Evolutionary conservation across 805 yeast species (phyloP), one percentile per base, ranked within the genome.

Genomic region (Teunomyces stri): DNA sequence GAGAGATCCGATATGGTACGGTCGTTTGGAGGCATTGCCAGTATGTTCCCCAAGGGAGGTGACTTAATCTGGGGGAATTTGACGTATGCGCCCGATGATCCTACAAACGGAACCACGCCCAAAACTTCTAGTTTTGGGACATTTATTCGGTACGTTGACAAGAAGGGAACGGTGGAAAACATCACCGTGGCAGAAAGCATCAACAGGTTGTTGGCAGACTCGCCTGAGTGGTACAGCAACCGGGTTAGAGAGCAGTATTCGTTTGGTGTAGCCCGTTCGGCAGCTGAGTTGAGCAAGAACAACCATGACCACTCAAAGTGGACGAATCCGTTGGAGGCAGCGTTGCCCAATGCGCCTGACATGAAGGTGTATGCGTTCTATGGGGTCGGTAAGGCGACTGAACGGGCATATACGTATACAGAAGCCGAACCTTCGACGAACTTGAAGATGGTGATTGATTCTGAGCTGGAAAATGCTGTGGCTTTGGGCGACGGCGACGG

Each of bases 21-120:
- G 52, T 76, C 92, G 1, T 92, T 89, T 75, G 96, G 96, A n/a
- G 98, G 98, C 10, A 75, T 94, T 41, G 90, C 97, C 12, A 81
- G 94, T 47, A 94, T 94, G 99, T 60, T 94, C 25, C 99, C 99
- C 16, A 94, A 92, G 64, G 99, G 99, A 37, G 98, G 97, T 2
- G 84, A 83, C 31, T 61, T 81, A 4, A 79, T 94, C 28, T 94
- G 99, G 99, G 99, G 99, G 3, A 75, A 80, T 56, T 54, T 76
- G 46, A 62, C 74, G 2, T 58, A 69, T 12, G 85, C 92, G 3
- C 92, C 97, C 0, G 92, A 86, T 58, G 97, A 90, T 58, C 71
- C 73, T 4, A 58, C 64, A 21, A 65, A 62, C 52, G 27, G 27
- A 25, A 57, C 59, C 18, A 63, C 63, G 43, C 46, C 45, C 22